These are phyloP conservation scores for Mycena belliarum DNA, from an alignment of 768 basidiomycete species.

Conservation along the genomic window DNA sequence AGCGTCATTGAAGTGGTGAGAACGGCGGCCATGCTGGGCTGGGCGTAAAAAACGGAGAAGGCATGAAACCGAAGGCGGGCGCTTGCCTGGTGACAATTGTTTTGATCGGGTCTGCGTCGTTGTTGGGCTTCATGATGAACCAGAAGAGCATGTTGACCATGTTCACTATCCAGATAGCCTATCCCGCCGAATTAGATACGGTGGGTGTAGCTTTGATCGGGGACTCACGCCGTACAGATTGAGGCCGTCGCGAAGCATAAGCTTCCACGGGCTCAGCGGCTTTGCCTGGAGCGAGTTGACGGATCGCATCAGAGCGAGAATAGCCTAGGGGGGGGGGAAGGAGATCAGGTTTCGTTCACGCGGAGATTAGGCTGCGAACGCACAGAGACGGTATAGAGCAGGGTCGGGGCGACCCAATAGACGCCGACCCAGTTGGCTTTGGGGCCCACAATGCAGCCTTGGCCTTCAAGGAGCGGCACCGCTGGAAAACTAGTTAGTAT, in stretches of 20 bases:
- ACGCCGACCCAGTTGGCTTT: slow-evolving; percentile 80
- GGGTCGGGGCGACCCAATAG: slow-evolving; percentile 80
- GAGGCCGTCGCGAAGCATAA: slow-evolving; percentile 88
- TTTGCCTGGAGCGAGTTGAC: slow-evolving; percentile 58
- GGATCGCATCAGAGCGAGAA: slow-evolving; percentile 61
- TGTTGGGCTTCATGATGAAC: slow-evolving; percentile 77
- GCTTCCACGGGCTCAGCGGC: slow-evolving; percentile 69
- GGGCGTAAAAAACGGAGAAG: not conserved
- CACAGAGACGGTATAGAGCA: slow-evolving; percentile 72
- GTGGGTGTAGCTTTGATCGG: not conserved
- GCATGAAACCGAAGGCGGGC: not conserved
- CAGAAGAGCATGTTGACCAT: slow-evolving; percentile 84
- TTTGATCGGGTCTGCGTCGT: slow-evolving; percentile 63
- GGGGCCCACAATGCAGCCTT: slow-evolving; percentile 87
- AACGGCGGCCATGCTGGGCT: slow-evolving; percentile 72
- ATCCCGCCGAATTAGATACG: slow-evolving; percentile 1
- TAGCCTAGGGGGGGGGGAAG: slow-evolving; percentile 40
- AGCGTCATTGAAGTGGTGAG: slow-evolving; percentile 87
- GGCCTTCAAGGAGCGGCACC: slow-evolving; percentile 69
- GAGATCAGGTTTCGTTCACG: not conserved
- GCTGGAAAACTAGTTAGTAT: slow-evolving; percentile 35
- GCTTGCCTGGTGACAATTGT: slow-evolving; percentile 65
- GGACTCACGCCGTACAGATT: slow-evolving; percentile 74
- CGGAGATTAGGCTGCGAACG: slow-evolving; percentile 24
- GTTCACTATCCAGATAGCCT: slow-evolving; percentile 80